Percentiles rank a stretch among this genome's conserved stretches.
Evolutionary conservation across 2,329 filamentous ascomycete species (phyloP).

Genomic region (Stylonectria norvegica): DNA sequence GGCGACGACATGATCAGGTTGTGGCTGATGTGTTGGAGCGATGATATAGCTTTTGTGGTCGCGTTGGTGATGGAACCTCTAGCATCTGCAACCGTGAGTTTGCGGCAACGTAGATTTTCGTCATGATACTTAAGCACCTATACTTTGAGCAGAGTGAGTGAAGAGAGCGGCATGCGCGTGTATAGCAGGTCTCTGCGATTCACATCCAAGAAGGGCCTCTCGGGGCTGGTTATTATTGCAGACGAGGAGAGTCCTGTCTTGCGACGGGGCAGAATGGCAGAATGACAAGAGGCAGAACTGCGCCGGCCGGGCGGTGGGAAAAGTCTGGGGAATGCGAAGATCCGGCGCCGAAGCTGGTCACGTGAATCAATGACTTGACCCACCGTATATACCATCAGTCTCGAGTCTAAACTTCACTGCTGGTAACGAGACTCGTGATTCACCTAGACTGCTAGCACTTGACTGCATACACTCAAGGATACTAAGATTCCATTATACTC

Average conservation of each 20-base stretch:
- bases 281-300: too few relatives aligned
- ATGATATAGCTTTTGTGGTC: neutral
- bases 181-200: conserved; percentile 13
- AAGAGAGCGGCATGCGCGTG: conserved; percentile 10
- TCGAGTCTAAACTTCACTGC: too few relatives aligned
- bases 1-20: conserved; percentile 19
- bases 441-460: too few relatives aligned
- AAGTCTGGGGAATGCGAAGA: neutral
- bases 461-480: too few relatives aligned
- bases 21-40: conserved; percentile 19
- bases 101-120: conserved; percentile 31
- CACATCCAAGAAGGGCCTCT: conserved; percentile 19
- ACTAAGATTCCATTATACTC: too few relatives aligned
- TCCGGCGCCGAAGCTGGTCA: neutral
- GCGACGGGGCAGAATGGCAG: conserved; percentile 6
- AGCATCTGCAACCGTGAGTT: conserved; percentile 39
- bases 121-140: conserved; percentile 41
- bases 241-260: conserved; percentile 3
- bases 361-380: too few relatives aligned
- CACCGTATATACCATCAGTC: too few relatives aligned
- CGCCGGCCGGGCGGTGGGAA: neutral
- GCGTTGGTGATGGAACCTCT: conserved; percentile 8
- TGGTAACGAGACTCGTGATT: too few relatives aligned
- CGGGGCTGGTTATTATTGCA: conserved; percentile 13
- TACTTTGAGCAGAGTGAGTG: conserved; percentile 26